Evolutionary conservation across 2,329 filamentous ascomycete species (phyloP), one percentile per base, ranked within the genome.

Genomic region (Dothistroma septosporum): DNA sequence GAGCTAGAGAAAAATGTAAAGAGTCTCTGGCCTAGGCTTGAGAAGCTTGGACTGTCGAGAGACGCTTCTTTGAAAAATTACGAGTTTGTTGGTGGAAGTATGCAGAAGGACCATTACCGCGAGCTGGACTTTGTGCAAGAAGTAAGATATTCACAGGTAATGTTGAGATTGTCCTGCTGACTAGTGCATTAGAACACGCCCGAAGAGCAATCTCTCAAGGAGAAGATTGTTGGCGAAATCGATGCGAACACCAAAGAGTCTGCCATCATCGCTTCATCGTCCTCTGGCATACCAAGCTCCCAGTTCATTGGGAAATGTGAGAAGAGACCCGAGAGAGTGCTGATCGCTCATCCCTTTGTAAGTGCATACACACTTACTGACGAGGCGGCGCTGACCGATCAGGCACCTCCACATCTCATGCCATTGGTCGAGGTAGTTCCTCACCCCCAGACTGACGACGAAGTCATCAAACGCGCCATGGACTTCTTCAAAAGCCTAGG

Each of bases 341-440:
- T 79, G 0, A 74, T 81, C 28, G 78, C 77, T 4, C 79, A 81
- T 63, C 78, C 79, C 0, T 80, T 80, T 28, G 24, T 28, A 28
- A 28, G 24, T 28, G 24, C 24, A 28, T 28, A 28, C 24, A 28
- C 24, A 28, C 2, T 28, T 28, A 28, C 24, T 28, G 24, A 28
- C 24, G 24, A 28, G 24, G 24, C 24, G 6, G 6, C 24, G 24
- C 24, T 28, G 24, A 28, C 24, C 24, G 24, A 2, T 28, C 6
- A 28, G 24, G 24, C 24, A 28, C 79, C 79, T 9, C 79, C 78
- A 6, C 79, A 81, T 62, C 69, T 81, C 19, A 77, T 81, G 21
- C 78, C 78, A 0, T 70, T 81, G 14, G 77, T 81, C 21, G 79
- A 81, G 65, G 75, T 81, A 0, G 78, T 80, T 1, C 75, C 74